These are phyloP conservation scores for Babesia ovata DNA, from an alignment of 169 alveolate species.

Conservation along the genomic window DNA sequence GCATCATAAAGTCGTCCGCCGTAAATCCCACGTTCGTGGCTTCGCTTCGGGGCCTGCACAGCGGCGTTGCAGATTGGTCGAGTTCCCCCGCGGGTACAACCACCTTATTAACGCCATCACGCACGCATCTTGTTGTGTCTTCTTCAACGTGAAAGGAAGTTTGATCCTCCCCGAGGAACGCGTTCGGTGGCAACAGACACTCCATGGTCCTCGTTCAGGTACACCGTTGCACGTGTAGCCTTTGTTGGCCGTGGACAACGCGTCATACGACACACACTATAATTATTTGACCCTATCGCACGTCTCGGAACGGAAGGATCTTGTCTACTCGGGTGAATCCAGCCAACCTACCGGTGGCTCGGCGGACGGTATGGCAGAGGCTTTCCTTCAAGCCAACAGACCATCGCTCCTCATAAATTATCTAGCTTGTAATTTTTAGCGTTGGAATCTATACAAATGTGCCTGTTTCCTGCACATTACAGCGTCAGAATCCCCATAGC, in stretches of 20 bases:
- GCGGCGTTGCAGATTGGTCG: slow-evolving; percentile 5
- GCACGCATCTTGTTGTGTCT: background rate
- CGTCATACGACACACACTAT: background rate
- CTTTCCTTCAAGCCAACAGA: too few species aligned
- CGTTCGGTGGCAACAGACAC: slow-evolving; percentile 18
- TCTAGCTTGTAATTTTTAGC: background rate
- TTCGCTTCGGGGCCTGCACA: slow-evolving; percentile 9
- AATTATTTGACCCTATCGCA: background rate
- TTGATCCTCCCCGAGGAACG: background rate
- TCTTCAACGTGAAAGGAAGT: background rate
- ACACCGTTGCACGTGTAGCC: slow-evolving; percentile 24
- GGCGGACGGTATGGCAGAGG: background rate
- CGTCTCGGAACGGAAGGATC: background rate
- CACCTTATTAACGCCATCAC: background rate
- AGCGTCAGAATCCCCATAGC: slow-evolving; percentile 5
- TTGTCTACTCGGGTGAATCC: background rate
- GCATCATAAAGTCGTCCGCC: background rate
- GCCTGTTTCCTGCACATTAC: background rate
- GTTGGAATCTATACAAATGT: background rate
- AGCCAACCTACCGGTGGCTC: slow-evolving; percentile 3
- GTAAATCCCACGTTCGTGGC: background rate
- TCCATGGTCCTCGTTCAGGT: slow-evolving; percentile 34
- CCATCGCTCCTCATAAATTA: too few species aligned
- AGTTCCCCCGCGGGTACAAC: background rate
- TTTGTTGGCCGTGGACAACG: background rate